A percentile compares a stretch with the other conserved stretches of the same genome.
Conservation (phyloP, 495 filamentous ascomycete species). For the Amorphotheca resinae region DNA sequence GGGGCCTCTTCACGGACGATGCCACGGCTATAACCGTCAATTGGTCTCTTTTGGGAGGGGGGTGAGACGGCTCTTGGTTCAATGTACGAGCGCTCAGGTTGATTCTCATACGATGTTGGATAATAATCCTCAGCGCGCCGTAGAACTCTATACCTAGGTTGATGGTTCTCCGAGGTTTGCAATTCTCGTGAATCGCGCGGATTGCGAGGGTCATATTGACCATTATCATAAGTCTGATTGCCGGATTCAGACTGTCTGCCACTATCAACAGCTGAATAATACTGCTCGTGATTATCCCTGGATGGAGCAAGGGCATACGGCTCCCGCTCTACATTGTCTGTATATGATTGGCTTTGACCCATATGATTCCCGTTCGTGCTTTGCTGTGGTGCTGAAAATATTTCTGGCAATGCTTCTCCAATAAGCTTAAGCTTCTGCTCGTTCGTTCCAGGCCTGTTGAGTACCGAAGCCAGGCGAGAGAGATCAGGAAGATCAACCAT, state of each 20-base stretch:
- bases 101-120: neutral
- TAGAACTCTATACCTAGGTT: slow-evolving; percentile 1
- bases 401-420: slow-evolving; percentile 41
- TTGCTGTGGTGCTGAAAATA: slow-evolving; percentile 5
- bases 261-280: slow-evolving; percentile 9
- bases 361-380: neutral
- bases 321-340: neutral
- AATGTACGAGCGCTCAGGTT: slow-evolving; percentile 5
- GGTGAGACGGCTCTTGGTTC: slow-evolving; percentile 4
- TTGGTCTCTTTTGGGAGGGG: neutral
- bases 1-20: slow-evolving; percentile 12
- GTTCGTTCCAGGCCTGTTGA: slow-evolving; percentile 40
- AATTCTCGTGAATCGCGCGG: slow-evolving; percentile 10
- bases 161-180: neutral
- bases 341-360: slow-evolving; percentile 2
- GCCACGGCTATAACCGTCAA: slow-evolving; percentile 5
- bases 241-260: slow-evolving; percentile 4
- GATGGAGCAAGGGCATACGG: slow-evolving; percentile 15
- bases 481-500: slow-evolving; percentile 58
- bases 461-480: slow-evolving; percentile 33
- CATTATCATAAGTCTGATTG: slow-evolving; percentile 11
- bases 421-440: slow-evolving; percentile 41
- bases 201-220: slow-evolving; percentile 19
- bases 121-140: slow-evolving; percentile 2
- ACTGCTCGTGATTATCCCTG: slow-evolving; percentile 18